Evolutionary conservation across 805 yeast genomes (phyloP), one percentile per base, ranked within the genome.

Genomic region (Teunomyces gatunensis): DNA sequence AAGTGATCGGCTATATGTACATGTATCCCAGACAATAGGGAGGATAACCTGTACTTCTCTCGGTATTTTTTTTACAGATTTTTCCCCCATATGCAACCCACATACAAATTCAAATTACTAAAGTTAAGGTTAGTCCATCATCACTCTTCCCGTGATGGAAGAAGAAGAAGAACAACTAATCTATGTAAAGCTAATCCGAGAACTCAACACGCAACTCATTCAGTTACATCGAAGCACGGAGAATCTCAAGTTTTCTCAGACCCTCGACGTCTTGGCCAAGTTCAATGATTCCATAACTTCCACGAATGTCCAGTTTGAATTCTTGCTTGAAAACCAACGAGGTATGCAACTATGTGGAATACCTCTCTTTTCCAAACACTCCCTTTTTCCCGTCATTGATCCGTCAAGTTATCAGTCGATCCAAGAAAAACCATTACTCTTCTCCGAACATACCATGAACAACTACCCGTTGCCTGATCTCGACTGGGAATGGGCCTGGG

Each of bases 401-500:
- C 85, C 84, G 2, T 73, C 80, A 1, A 67, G 64, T 47, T 79
- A 58, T 51, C 81, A 77, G 57, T 68, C 73, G 25, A 48, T 77
- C 12, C 61, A 68, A 30, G 83, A 82, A 1, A 56, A 60, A 3
- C 57, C 63, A 15, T 55, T 79, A 6, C 51, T 48, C 42, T 52
- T 44, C 49, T 46, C 60, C 12, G 53, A 45, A 32, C 47, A 67
- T 46, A 54, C 61, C 9, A 49, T 69, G 9, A 54, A 51, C 18
- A 63, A 68, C 50, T 66, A 58, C 47, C 81, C 83, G 0, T 68
- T 81, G 11, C 87, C 87, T 1, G 85, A 80, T 52, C 68, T 78
- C 18, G 64, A 72, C 37, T 85, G 89, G 90, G 58, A 63, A 46
- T 85, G 90, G 90, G 60, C 60, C 7, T 85, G 90, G 89, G 72